Evolutionary conservation across 805 yeast genomes (phyloP), one percentile per base, ranked within the genome.

Genomic region (Yarrowia divulgata): DNA sequence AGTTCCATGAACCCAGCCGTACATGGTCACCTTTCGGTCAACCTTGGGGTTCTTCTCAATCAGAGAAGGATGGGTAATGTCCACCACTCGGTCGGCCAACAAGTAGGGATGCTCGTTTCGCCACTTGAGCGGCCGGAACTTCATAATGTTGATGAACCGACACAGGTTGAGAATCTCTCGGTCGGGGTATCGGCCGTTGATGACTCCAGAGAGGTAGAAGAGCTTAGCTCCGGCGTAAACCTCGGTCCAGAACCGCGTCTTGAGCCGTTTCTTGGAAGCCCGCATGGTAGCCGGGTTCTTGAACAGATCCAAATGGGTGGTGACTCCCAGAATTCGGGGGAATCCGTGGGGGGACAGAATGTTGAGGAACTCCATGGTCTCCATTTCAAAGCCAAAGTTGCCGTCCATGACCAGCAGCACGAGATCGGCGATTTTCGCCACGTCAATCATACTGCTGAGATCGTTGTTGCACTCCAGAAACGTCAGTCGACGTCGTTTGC

Each of bases 91-190:
- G 77, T 95, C 99, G 16, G 94, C 93, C 70, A 95, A 81, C 74
- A 95, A 78, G 77, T 95, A 95, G 5, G 98, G 97, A 81, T 95
- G 99, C 81, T 95, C 98, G 77, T 94, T 95, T 81, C 99, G 87
- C 99, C 99, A 95, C 78, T 95, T 95, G 74, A 96, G 83, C n/a
- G 99, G 99, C 76, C 99, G 86, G 80, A 96, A 96, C 78, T 96
- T 95, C 98, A 96, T 94, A 57, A 94, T 98, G 7, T 96, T 89
- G 68, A 95, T 90, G 77, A 96, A 95, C 73, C 99, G 84, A 3
- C 97, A 89, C 74, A 95, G 83, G 76, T 95, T 95, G 71, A 95
- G 82, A 71, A 95, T 90, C 78, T 95, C 99, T 74, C 99, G 85
- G 78, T 95, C 99, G 1, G 99, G 99, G 77, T 95, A 95, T 77